Conservation (phyloP, 805 yeast species). For the Hanseniaspora occidentalis region DNA sequence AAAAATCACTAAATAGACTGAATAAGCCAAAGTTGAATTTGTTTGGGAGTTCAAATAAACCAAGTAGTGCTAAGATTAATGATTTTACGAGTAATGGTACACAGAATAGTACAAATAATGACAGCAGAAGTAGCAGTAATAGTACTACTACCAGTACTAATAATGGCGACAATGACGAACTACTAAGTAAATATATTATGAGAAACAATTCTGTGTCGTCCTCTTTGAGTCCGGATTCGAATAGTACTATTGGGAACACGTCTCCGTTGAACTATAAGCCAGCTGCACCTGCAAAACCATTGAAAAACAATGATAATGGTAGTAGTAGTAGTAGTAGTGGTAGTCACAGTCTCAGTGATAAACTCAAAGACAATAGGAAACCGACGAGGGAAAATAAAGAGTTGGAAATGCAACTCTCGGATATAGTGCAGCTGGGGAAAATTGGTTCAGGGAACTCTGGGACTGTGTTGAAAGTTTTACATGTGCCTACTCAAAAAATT, state of each 20-base stretch:
- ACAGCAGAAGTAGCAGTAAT: conserved; percentile 14
- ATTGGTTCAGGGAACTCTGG: conserved; percentile 95
- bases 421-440: conserved; percentile 59
- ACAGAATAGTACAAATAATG: conserved; percentile 14
- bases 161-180: too few species aligned
- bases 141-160: conserved; percentile 23
- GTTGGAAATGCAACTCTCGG: conserved; percentile 45
- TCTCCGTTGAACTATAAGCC: too few species aligned
- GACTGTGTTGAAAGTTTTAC: conserved; percentile 76
- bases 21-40: conserved; percentile 4
- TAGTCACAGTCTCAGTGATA: too few species aligned
- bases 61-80: conserved; percentile 2
- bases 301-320: conserved; percentile 36
- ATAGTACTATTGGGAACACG: too few species aligned
- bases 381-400: too few species aligned
- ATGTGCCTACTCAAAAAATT: conserved; percentile 73
- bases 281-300: too few species aligned
- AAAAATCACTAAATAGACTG: conserved; percentile 4
- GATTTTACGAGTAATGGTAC: conserved; percentile 8
- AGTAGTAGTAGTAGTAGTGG: conserved; percentile 37
- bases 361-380: too few species aligned
- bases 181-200: too few species aligned
- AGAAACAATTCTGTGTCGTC: too few species aligned
- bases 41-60: too few species aligned
- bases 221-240: too few species aligned